Evolutionary conservation across 2,329 filamentous ascomycete genomes (phyloP).

Genomic region (Pseudogymnoascus sp.): DNA sequence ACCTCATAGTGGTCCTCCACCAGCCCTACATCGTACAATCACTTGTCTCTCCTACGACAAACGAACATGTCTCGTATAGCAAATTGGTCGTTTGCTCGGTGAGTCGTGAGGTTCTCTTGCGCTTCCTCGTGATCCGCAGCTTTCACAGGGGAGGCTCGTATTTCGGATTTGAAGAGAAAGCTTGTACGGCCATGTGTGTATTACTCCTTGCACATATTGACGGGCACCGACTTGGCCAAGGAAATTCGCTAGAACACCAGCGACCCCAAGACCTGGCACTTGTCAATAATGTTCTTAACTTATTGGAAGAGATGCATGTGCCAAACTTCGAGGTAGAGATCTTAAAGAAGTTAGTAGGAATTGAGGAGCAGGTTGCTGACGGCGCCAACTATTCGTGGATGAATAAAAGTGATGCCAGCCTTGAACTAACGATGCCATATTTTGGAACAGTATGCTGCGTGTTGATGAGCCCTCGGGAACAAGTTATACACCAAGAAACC

Average conservation of each 20-base stretch:
- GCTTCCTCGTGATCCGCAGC: constrained; percentile 17
- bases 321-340: background rate
- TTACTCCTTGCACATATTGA: constrained; percentile 22
- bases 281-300: background rate
- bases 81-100: constrained; percentile 17
- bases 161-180: constrained; percentile 21
- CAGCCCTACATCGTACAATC: constrained; percentile 20
- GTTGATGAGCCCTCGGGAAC: background rate
- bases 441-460: background rate
- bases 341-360: background rate
- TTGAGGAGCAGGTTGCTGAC: background rate
- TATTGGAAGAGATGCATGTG: background rate
- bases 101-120: constrained; percentile 20
- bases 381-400: background rate
- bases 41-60: background rate
- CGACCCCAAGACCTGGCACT: constrained; percentile 1
- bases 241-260: constrained; percentile 11
- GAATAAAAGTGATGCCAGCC: background rate
- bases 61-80: constrained; percentile 15
- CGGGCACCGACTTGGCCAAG: constrained; percentile 12
- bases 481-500: background rate
- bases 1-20: constrained; percentile 20
- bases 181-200: constrained; percentile 14
- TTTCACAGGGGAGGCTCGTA: constrained; percentile 19
- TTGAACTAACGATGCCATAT: background rate